A percentile compares a stretch with the other conserved stretches of the same genome.
Conservation (phyloP, 2,329 filamentous ascomycete genomes). For the Fusarium duplospermum region DNA sequence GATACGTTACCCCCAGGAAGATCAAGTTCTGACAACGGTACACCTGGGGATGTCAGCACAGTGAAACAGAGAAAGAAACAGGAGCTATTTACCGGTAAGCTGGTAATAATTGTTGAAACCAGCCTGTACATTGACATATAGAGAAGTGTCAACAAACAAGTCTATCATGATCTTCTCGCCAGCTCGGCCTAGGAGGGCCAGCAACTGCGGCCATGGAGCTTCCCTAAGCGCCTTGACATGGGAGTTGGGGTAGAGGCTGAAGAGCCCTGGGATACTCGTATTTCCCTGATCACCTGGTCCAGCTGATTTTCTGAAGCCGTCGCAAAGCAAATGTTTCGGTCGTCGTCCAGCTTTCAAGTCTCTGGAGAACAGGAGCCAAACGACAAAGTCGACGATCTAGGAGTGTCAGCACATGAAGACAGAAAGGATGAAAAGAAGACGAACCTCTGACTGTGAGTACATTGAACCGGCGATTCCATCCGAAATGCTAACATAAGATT, state of each 20-base stretch:
- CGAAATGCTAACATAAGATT: slow-evolving; percentile 66
- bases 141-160: slow-evolving; percentile 79
- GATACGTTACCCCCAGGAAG: slow-evolving; percentile 33
- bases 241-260: slow-evolving; percentile 73
- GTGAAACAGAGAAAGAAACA: not conserved
- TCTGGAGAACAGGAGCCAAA: slow-evolving; percentile 81
- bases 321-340: slow-evolving; percentile 82
- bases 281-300: slow-evolving; percentile 44
- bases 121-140: slow-evolving; percentile 74
- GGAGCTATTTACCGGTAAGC: slow-evolving; percentile 72
- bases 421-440: slow-evolving; percentile 14
- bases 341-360: slow-evolving; percentile 57
- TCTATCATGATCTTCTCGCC: slow-evolving; percentile 83
- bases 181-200: slow-evolving; percentile 78
- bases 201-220: slow-evolving; percentile 79
- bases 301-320: slow-evolving; percentile 76
- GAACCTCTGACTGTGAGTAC: slow-evolving; percentile 74
- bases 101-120: slow-evolving; percentile 78
- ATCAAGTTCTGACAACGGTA: slow-evolving; percentile 62
- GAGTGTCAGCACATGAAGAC: slow-evolving; percentile 22
- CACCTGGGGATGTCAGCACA: slow-evolving; percentile 50
- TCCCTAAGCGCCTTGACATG: slow-evolving; percentile 76
- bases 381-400: slow-evolving; percentile 80
- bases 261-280: slow-evolving; percentile 73
- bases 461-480: slow-evolving; percentile 56